A percentile compares a stretch with the other conserved stretches of the same genome.
Conservation (phyloP, 768 basidiomycete genomes). For the Lentinus brumalis region DNA sequence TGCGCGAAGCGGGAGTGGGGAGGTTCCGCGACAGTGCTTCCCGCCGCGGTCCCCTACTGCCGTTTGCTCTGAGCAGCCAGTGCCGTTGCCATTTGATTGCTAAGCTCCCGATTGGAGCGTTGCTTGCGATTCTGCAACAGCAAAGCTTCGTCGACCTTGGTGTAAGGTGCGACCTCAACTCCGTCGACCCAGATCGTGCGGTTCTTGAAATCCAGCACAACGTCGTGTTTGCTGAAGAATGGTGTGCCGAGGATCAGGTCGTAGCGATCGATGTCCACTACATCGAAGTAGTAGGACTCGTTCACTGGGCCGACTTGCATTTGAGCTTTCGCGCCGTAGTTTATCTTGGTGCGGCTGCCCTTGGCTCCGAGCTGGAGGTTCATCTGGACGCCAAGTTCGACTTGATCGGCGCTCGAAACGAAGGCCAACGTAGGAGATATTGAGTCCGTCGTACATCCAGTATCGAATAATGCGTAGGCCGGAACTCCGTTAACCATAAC, state of each 20-base stretch:
- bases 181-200: background rate
- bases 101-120: too few relatives aligned
- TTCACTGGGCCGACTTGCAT: conserved; percentile 11
- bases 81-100: background rate
- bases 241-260: conserved; percentile 33
- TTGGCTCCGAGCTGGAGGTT: conserved; percentile 35
- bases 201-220: background rate
- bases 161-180: background rate
- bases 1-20: background rate
- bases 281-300: background rate
- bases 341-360: conserved; percentile 33
- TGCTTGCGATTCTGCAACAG: background rate
- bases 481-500: conserved; percentile 12
- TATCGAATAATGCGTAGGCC: conserved; percentile 28
- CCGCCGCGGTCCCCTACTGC: background rate
- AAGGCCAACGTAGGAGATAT: conserved; percentile 26
- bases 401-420: conserved; percentile 10
- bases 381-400: conserved; percentile 20
- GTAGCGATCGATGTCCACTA: conserved; percentile 27
- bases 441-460: conserved; percentile 26
- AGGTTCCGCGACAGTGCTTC: background rate
- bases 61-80: background rate
- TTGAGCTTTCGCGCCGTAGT: conserved; percentile 26
- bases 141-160: background rate
- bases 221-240: conserved; percentile 23